Conservation (phyloP, 176 grass and related monocot genomes). For the Chrysopogon serrulatus region DNA sequence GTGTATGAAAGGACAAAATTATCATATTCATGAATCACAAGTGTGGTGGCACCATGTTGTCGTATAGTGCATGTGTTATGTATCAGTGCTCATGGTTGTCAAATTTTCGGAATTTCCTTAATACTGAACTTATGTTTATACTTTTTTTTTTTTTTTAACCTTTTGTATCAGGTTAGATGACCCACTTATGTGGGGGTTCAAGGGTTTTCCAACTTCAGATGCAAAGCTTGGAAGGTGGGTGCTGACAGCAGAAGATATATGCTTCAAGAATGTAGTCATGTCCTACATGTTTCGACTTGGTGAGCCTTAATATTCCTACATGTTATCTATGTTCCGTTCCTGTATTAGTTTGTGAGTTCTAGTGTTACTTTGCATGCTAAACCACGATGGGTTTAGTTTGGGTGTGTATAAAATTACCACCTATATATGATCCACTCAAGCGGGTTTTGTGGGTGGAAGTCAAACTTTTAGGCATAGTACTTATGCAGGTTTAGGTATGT, state of each 20-base stretch:
- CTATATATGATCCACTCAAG: not conserved
- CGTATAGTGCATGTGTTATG: not conserved
- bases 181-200: conserved; percentile 95
- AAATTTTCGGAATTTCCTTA: not conserved
- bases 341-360: not conserved
- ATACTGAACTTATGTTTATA: not conserved
- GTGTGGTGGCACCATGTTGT: not conserved
- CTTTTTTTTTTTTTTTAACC: too few relatives aligned
- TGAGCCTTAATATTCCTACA: conserved; percentile 27
- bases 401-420: not conserved
- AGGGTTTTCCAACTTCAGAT: conserved; percentile 74
- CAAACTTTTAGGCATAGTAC: not conserved
- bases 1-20: not conserved
- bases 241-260: conserved; percentile 88
- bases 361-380: not conserved
- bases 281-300: conserved; percentile 90
- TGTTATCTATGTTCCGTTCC: not conserved
- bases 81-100: not conserved
- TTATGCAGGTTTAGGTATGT: not conserved
- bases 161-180: conserved; percentile 78
- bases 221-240: conserved; percentile 78
- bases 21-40: not conserved
- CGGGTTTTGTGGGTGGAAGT: not conserved
- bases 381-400: not conserved
- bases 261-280: conserved; percentile 79